Base-by-base conservation (phyloP, 805 yeast species). In the Phaffomyces thermotolerans region DNA sequence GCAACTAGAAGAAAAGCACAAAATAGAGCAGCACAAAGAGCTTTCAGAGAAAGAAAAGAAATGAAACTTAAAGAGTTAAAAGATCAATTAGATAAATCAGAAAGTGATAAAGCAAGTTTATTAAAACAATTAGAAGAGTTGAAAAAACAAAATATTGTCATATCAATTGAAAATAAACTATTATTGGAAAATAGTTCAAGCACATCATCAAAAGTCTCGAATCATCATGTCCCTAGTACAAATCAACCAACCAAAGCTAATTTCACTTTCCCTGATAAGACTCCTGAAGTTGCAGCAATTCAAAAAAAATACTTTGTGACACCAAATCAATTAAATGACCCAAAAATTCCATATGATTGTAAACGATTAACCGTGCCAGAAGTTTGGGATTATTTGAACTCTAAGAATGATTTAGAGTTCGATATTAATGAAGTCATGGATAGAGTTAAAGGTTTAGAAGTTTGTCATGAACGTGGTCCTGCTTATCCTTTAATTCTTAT, bases 21-120 rank as follows among this genome's bases (percentile, higher is more conserved):
- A 66, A 91, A 93, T 63, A 75, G 98, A 56, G 97, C 97, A 4
- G 98, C 98, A 14, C 99, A 93, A 66, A 73, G 98, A 44, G 98
- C 98, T 6, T 91, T 88, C 66, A 72, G 98, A 45, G 98, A 93
- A 65, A 77, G 98, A 48, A 91, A 93, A 62, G 98, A 91, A 63
- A 73, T 73, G 42, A 87, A 85, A 58, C 75, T 93, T 79, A 77
- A 79, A 58, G 95, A 88, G 50, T 71, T 91, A 47, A 39, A 83
- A 51, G 63, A 63, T 4, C 79, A 78, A 58, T 64, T 87, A 47
- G 63, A 66, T 15, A 68, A 71, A 45, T 74, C 84, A 35, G 91
- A 82, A 57, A 64, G 57, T 32, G 79, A 78, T 49, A 73, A 75
- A 43, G 69, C 67, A 39, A 59, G 59, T 34, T 58, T 82, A 25